Percentiles rank a stretch among this genome's conserved stretches.
Evolutionary conservation across 2,329 filamentous ascomycete genomes (phyloP).

Genomic region (Ophiognomonia clavigignenti-juglandacearum): DNA sequence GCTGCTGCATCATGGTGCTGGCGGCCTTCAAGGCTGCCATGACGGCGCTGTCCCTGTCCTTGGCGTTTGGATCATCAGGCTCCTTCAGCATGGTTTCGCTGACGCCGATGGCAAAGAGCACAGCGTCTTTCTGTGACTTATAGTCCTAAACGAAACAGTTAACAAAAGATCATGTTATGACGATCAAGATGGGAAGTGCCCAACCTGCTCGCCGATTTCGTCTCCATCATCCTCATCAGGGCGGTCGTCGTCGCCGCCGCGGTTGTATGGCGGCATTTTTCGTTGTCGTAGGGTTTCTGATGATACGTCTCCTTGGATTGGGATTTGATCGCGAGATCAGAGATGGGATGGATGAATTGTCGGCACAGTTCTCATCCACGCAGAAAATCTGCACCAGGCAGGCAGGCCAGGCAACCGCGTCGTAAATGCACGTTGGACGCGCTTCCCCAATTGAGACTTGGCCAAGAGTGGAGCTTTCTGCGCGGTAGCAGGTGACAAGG

Average conservation of each 20-base stretch:
- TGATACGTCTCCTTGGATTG: no score
- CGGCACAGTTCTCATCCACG: no score
- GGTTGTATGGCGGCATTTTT: conserved; percentile 29
- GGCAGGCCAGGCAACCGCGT: conserved; percentile 12
- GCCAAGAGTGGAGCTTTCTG: no score
- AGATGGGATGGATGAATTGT: no score
- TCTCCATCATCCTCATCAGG: conserved; percentile 60
- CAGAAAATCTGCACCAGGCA: no score
- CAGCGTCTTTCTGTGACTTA: conserved; percentile 91
- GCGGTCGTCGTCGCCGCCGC: conserved; percentile 41
- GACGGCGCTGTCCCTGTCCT: conserved; percentile 72
- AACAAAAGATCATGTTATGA: background rate
- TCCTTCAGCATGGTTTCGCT: conserved; percentile 78
- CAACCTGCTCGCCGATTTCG: conserved; percentile 41
- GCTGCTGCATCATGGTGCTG: conserved; percentile 93
- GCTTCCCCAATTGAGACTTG: no score
- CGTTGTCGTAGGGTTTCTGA: background rate
- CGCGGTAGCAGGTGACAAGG: background rate
- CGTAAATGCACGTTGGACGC: conserved; percentile 9
- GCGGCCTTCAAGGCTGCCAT: conserved; percentile 88
- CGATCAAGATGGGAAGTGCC: no score
- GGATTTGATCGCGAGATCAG: no score
- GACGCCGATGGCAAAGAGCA: conserved; percentile 93
- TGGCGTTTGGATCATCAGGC: conserved; percentile 60
- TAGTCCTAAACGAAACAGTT: conserved; percentile 59